These are phyloP conservation scores for Vitis hybrid DNA, from an alignment of 177 flowering plant species.

Conservation along the genomic window DNA sequence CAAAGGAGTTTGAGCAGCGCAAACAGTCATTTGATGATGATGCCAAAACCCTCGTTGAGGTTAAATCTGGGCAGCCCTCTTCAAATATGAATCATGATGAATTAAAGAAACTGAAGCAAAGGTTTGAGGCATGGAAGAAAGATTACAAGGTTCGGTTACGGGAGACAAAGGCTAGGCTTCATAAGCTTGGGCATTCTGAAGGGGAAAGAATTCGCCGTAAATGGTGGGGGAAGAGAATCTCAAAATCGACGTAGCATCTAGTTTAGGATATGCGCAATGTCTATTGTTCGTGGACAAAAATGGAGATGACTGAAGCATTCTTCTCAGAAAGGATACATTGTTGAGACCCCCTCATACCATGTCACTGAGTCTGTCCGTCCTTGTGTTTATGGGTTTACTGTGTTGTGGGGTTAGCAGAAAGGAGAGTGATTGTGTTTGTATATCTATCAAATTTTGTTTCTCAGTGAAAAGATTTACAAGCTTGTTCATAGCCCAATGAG, in stretches of 20 bases:
- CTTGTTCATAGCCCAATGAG: slow-evolving; percentile 31
- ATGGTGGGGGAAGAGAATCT: slow-evolving; percentile 76
- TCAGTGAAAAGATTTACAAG: slow-evolving; percentile 13
- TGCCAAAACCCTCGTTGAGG: slow-evolving; percentile 51
- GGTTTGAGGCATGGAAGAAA: slow-evolving; percentile 82
- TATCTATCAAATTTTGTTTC: slow-evolving; percentile 33
- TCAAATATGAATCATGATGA: slow-evolving; percentile 45
- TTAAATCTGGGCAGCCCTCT: slow-evolving; percentile 35
- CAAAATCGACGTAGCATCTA: slow-evolving; percentile 13
- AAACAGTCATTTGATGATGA: slow-evolving; percentile 69
- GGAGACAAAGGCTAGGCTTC: slow-evolving; percentile 63
- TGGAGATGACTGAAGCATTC: not conserved
- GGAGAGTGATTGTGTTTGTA: slow-evolving; percentile 13
- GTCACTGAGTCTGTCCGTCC: too few relatives aligned
- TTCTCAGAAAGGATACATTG: not conserved
- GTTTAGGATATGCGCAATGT: not conserved
- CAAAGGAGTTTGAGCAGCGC: slow-evolving; percentile 69
- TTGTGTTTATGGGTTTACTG: not conserved
- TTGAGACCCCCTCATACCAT: too few relatives aligned
- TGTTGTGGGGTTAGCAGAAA: slow-evolving; percentile 1
- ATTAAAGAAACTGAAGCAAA: slow-evolving; percentile 55
- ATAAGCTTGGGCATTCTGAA: slow-evolving; percentile 50
- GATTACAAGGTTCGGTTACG: slow-evolving; percentile 67
- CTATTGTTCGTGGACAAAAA: not conserved
- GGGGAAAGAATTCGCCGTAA: slow-evolving; percentile 49